A percentile compares a stretch with the other conserved stretches of the same genome.
phyloP scores from a whole-genome alignment of 1,284 basidiomycete species.

The Chiua sp. region DNA sequence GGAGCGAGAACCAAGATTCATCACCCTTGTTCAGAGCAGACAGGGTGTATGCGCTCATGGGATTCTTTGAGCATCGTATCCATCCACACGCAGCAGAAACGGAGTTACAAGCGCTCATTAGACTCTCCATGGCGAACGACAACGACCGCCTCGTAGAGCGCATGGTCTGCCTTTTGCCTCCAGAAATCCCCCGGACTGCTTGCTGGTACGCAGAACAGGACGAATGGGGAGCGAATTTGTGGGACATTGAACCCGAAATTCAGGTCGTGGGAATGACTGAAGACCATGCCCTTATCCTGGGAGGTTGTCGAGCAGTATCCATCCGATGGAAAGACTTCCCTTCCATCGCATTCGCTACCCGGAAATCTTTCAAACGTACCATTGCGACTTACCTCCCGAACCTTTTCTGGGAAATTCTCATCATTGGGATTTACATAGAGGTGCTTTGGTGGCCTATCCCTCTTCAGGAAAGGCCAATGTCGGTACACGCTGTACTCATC shows the following conservation, averaged over 20 bases:
- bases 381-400: slow-evolving; percentile 19
- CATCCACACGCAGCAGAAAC: slow-evolving; percentile 25
- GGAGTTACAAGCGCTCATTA: slow-evolving; percentile 28
- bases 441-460: no score
- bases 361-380: slow-evolving; percentile 18
- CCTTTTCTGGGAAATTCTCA: slow-evolving; percentile 8
- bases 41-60: slow-evolving; percentile 35
- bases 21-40: slow-evolving; percentile 19
- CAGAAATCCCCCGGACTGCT: not conserved
- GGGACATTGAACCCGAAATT: slow-evolving; percentile 32
- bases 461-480: no score
- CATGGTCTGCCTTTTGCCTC: slow-evolving; percentile 29
- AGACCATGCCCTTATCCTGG: slow-evolving; percentile 27
- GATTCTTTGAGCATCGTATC: slow-evolving; percentile 35
- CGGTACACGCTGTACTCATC: not conserved
- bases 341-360: slow-evolving; percentile 20
- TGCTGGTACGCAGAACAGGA: slow-evolving; percentile 31
- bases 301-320: slow-evolving; percentile 30
- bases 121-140: slow-evolving; percentile 36
- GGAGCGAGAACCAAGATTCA: not conserved
- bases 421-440: not conserved
- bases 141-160: slow-evolving; percentile 31
- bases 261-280: slow-evolving; percentile 33
- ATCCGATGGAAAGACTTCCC: slow-evolving; percentile 36
- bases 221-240: slow-evolving; percentile 23